Percentiles rank a stretch among this genome's conserved stretches.
Evolutionary conservation across 768 basidiomycete genomes (phyloP).

Genomic region (Bullera alba): DNA sequence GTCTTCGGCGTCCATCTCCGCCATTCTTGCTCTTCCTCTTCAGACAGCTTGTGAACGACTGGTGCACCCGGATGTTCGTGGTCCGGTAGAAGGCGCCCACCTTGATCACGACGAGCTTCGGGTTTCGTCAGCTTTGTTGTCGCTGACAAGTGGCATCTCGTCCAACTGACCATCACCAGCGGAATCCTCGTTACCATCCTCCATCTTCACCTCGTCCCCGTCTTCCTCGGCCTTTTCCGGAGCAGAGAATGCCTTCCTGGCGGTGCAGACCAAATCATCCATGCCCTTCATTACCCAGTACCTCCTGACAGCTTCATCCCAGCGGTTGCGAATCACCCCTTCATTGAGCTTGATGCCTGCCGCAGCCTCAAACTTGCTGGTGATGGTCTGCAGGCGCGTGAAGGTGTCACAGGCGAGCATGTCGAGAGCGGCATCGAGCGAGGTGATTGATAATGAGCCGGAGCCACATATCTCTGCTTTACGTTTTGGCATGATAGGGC

Average conservation of each 20-base stretch:
- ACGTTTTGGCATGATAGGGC: conserved; percentile 1
- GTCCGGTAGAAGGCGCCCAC: not conserved
- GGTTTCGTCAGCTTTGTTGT: not conserved
- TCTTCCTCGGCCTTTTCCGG: not conserved
- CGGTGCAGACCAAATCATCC: conserved; percentile 25
- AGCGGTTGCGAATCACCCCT: conserved; percentile 22
- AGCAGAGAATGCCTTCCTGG: conserved; percentile 6
- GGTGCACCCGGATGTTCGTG: conserved; percentile 21
- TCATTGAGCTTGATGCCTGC: conserved; percentile 27
- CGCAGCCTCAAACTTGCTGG: conserved; percentile 22
- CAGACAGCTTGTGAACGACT: conserved; percentile 8
- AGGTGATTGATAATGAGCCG: conserved; percentile 7
- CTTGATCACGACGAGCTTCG: not conserved
- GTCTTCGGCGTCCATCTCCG: conserved; percentile 29
- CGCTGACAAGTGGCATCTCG: not conserved
- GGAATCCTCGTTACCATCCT: not conserved
- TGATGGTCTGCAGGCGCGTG: conserved; percentile 18
- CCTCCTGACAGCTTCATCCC: conserved; percentile 37
- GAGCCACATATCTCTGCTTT: not conserved
- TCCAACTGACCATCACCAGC: not conserved
- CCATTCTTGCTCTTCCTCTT: conserved; percentile 30
- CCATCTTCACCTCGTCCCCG: conserved; percentile 3
- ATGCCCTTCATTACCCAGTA: conserved; percentile 37
- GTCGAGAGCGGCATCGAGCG: conserved; percentile 40
- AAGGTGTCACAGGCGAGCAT: conserved; percentile 39